Evolutionary conservation across 176 grass and related monocot species (phyloP).

Genomic region (Zea mays): Zm-B73-REFERENCE-NAM-5.0 NC_050103.1:65326501-65327000

Average conservation of each 20-base stretch:
- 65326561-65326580: too few relatives aligned
- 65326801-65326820: not conserved
- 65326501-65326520: too few relatives aligned
- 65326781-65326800: not conserved
- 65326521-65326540: too few relatives aligned
- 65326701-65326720: not conserved
- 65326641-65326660: not conserved
- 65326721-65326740: too few relatives aligned
- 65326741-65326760: not conserved
- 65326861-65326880: not conserved
- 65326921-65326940: too few relatives aligned
- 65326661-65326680: slow-evolving; percentile 16
- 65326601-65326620: too few relatives aligned
- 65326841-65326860: not conserved
- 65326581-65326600: too few relatives aligned
- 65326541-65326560: too few relatives aligned
- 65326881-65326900: not conserved
- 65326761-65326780: slow-evolving; percentile 8
- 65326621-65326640: too few relatives aligned
- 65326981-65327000: too few relatives aligned
- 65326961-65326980: too few relatives aligned
- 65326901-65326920: not conserved
- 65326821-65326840: not conserved
- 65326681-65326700: not conserved
- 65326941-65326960: not conserved